These are phyloP conservation scores for Penicillium concentricum DNA, from an alignment of 2,329 filamentous ascomycete species.

Conservation along the genomic window DNA sequence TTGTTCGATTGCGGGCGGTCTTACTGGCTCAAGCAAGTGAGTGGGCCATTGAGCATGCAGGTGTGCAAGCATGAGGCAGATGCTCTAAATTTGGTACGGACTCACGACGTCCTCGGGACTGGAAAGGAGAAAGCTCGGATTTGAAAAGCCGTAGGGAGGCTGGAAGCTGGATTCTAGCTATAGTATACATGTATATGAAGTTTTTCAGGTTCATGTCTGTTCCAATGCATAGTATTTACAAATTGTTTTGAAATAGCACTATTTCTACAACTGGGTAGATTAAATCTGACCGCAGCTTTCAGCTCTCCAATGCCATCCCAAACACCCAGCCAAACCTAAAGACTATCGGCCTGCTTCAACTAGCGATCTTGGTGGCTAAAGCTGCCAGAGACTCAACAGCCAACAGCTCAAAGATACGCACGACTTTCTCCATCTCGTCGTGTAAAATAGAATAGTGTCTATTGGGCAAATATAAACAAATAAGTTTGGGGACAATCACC, in stretches of 20 bases:
- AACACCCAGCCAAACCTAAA: too few species aligned
- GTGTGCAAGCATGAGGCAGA: slow-evolving; percentile 27
- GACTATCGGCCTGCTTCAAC: too few species aligned
- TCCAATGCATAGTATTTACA: neutral
- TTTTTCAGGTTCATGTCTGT: neutral
- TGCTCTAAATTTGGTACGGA: slow-evolving; percentile 21
- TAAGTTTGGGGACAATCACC: too few species aligned
- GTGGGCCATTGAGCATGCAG: slow-evolving; percentile 30
- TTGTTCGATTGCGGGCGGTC: slow-evolving; percentile 34
- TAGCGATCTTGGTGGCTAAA: too few species aligned
- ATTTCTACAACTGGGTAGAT: too few species aligned
- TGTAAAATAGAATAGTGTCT: too few species aligned
- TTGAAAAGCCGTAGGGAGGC: neutral
- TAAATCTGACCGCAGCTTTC: too few species aligned
- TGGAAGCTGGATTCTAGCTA: neutral
- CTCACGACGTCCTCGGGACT: slow-evolving; percentile 22
- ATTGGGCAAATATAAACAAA: too few species aligned
- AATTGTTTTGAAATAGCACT: neutral
- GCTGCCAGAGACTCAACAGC: too few species aligned
- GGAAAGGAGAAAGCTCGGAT: slow-evolving; percentile 20
- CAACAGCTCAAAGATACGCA: too few species aligned
- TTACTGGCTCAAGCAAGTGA: slow-evolving; percentile 33
- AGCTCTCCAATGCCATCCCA: too few species aligned
- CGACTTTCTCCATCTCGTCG: too few species aligned
- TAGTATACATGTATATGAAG: neutral